These are phyloP conservation scores for Samsoniella hepiali DNA, from an alignment of 2,329 filamentous ascomycete genomes.

Conservation along the genomic window DNA sequence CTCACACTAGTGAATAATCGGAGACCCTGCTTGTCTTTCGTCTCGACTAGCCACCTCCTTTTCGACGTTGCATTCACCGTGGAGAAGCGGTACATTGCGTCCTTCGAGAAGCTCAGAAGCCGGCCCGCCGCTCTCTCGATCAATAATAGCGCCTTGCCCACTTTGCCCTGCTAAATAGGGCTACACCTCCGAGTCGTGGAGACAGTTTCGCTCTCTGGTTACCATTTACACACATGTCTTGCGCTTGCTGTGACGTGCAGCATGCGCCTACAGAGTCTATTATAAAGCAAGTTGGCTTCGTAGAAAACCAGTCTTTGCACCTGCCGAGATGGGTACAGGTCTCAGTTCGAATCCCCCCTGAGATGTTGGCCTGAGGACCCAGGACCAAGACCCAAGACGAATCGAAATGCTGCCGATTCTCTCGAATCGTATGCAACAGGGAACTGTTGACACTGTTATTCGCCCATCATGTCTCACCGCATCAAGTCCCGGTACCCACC, in stretches of 20 bases:
- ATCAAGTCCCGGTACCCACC: too few species aligned
- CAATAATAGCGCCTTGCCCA: neutral
- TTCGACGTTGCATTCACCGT: constrained; percentile 8
- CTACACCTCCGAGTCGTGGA: neutral
- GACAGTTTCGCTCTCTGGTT: neutral
- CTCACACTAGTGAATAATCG: neutral
- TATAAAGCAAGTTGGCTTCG: neutral
- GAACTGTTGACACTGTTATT: neutral
- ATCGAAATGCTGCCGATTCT: neutral
- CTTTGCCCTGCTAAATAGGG: neutral
- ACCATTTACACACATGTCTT: neutral
- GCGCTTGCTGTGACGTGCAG: neutral
- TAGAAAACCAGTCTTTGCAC: neutral
- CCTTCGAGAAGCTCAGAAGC: constrained; percentile 7
- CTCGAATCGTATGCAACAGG: neutral
- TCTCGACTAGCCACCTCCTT: constrained; percentile 6
- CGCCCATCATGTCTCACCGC: neutral
- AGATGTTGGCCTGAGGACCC: neutral
- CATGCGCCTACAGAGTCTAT: neutral
- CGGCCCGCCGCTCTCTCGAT: neutral
- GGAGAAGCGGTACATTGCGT: neutral
- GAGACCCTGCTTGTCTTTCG: neutral
- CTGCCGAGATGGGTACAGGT: constrained; percentile 1
- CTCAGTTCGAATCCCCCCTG: neutral
- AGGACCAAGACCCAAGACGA: neutral